Evolutionary conservation across 805 yeast species (phyloP), one percentile per base, ranked within the genome.

Genomic region (Teunomyces barrocoloradensis): DNA sequence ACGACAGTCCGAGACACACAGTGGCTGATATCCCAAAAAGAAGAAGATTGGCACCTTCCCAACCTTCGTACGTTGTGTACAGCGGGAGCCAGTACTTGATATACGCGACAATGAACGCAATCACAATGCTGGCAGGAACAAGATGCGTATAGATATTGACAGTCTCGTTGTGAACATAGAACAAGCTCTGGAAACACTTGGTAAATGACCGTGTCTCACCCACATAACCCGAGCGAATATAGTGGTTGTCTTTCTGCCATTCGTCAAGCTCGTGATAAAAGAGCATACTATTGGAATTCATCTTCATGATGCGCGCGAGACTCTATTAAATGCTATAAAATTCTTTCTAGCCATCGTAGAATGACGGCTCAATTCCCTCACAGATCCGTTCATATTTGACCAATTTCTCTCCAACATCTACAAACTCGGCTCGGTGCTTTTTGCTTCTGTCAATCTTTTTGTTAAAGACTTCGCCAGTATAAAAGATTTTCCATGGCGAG

Each of bases 181-280:
- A 53, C 40, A 85, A 61, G 2, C 87, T 77, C 34, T 66, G 53
- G 13, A 81, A 47, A 48, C 86, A 80, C 42, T 62, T 65, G 37
- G 47, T 43, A 51, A 66, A 75, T 27, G 85, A 78, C 29, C 62
- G 54, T 0, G 87, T 79, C 46, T 78, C 81, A 29, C 71, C 73
- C 15, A 86, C 84, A 56, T 87, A 87, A 4, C 89, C 89, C 0
- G 81, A 68, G 35, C 69, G 60, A 40, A 87, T 86, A 58, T 64
- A 82, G 53, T 82, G 85, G 60, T 87, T 87, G 58, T 87, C 94
- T 49, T 77, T 72, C 58, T 85, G 90, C 94, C 94, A 86, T 12
- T 67, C 77, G 20, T 83, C 87, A 23, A 87, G 61, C 53, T 85
- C 85, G 49, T 81, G 76, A 69, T 75, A 85, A 38, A 63, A 68